These are phyloP conservation scores for Dryadomyces sulphureus DNA, from an alignment of 2,329 filamentous ascomycete species.

Conservation along the genomic window DNA sequence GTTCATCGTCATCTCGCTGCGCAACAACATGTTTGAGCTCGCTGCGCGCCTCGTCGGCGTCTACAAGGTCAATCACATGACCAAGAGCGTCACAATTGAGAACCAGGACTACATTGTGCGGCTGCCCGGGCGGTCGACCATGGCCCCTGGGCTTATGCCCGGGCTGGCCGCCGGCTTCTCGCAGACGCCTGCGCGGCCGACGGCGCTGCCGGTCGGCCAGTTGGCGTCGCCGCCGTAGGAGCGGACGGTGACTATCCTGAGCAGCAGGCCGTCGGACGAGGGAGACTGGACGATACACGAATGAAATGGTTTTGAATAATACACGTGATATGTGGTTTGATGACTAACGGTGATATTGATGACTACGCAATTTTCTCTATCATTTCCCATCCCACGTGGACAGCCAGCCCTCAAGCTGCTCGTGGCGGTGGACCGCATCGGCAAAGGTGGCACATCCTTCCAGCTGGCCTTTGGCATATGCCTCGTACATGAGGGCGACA, in stretches of 20 bases:
- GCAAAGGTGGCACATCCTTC: conserved; percentile 21
- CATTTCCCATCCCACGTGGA: not conserved
- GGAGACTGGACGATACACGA: no score
- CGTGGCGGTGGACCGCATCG: conserved; percentile 29
- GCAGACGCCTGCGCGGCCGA: conserved; percentile 7
- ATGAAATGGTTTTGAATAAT: not conserved
- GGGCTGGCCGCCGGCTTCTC: not conserved
- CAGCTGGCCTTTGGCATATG: conserved; percentile 23
- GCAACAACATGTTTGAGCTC: conserved; percentile 99
- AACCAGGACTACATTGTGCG: conserved; percentile 60
- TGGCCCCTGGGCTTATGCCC: not conserved
- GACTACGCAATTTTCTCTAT: not conserved
- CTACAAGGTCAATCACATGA: conserved; percentile 99
- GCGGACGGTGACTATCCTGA: no score
- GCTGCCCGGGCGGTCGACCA: conserved; percentile 1
- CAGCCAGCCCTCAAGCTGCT: conserved; percentile 23
- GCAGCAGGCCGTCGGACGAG: no score
- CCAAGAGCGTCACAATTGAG: conserved; percentile 80
- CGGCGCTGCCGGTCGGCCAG: conserved; percentile 5
- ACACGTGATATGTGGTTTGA: not conserved
- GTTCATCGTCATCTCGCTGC: conserved; percentile 93
- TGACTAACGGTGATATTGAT: not conserved
- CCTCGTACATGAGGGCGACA: conserved; percentile 42
- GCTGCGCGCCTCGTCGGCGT: conserved; percentile 90
- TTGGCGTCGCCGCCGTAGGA: conserved; percentile 9